Percentiles rank a stretch among this genome's conserved stretches.
Conservation (phyloP, 805 yeast species). For the Candida ovalis region DNA sequence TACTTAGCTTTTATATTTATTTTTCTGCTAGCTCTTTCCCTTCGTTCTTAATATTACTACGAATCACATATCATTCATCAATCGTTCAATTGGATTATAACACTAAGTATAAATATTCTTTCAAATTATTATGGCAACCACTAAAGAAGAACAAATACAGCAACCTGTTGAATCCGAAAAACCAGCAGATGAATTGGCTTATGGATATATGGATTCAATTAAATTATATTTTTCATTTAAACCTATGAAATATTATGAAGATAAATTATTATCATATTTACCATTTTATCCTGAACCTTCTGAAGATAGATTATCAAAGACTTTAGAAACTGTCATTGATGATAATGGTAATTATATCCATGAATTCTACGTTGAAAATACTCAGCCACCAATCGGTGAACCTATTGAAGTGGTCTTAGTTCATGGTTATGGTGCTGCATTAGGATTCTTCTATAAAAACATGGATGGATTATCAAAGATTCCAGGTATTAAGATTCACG, state of each 20-base stretch:
- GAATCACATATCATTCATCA: no score
- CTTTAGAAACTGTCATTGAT: constrained; percentile 54
- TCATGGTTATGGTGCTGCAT: constrained; percentile 93
- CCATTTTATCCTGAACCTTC: constrained; percentile 59
- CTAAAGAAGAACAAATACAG: neutral
- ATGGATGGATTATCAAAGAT: constrained; percentile 49
- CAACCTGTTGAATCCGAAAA: neutral
- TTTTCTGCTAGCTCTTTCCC: no score
- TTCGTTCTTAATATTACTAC: no score
- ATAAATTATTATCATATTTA: constrained; percentile 46
- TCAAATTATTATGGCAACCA: neutral
- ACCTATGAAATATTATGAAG: constrained; percentile 29
- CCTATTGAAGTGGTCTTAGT: constrained; percentile 52
- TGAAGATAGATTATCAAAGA: constrained; percentile 39
- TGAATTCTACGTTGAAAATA: constrained; percentile 59
- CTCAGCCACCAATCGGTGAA: constrained; percentile 22
- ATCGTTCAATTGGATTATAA: neutral
- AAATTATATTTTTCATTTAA: constrained; percentile 25
- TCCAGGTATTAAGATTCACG: constrained; percentile 57
- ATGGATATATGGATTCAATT: constrained; percentile 21
- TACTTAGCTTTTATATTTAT: no score
- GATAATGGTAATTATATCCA: constrained; percentile 50
- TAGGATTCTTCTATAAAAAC: constrained; percentile 75
- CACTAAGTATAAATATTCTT: neutral
- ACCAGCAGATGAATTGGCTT: constrained; percentile 3